phyloP scores from a whole-genome alignment of 2,329 filamentous ascomycete genomes.

The Esteya vermicola region DNA sequence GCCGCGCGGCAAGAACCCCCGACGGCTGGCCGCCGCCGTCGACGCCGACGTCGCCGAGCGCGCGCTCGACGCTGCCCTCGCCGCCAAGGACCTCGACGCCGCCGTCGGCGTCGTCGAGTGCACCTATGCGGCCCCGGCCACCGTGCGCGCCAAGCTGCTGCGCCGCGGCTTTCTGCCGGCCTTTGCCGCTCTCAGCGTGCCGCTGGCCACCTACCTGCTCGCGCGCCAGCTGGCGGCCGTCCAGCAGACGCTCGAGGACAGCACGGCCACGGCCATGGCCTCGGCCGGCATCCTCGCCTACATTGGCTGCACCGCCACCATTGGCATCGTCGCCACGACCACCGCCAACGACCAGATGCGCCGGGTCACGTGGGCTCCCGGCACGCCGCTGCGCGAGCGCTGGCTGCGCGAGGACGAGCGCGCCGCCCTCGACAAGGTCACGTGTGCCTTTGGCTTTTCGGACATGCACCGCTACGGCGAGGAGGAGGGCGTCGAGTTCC shows the following conservation, averaged over 20 bases:
- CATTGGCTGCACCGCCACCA: conserved; percentile 61
- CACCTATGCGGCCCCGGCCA: conserved; percentile 53
- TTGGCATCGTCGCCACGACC: conserved; percentile 72
- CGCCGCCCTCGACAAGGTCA: conserved; percentile 72
- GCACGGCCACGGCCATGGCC: conserved; percentile 60
- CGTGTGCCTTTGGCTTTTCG: conserved; percentile 82
- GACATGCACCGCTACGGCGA: conserved; percentile 69
- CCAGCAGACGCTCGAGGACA: conserved; percentile 65
- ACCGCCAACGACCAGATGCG: conserved; percentile 93
- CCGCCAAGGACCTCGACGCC: conserved; percentile 61
- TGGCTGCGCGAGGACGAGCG: conserved; percentile 88
- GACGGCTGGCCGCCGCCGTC: conserved; percentile 56
- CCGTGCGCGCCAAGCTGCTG: conserved; percentile 51
- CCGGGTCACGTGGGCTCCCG: conserved; percentile 77
- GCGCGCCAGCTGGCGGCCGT: conserved; percentile 51
- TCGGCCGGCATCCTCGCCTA: conserved; percentile 77
- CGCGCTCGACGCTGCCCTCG: conserved; percentile 69
- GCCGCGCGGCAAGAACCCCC: conserved; percentile 47
- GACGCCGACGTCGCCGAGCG: conserved; percentile 53
- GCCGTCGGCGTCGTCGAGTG: conserved; percentile 63
- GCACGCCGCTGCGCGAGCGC: conserved; percentile 63
- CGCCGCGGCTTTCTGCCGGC: conserved; percentile 48
- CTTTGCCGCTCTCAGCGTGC: conserved; percentile 39
- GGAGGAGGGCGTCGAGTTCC: conserved; percentile 85
- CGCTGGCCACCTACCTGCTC: conserved; percentile 54